Percentiles rank a stretch among this genome's conserved stretches.
phyloP scores from a whole-genome alignment of 257 asterid species.

The Jasminum sambac region DNA sequence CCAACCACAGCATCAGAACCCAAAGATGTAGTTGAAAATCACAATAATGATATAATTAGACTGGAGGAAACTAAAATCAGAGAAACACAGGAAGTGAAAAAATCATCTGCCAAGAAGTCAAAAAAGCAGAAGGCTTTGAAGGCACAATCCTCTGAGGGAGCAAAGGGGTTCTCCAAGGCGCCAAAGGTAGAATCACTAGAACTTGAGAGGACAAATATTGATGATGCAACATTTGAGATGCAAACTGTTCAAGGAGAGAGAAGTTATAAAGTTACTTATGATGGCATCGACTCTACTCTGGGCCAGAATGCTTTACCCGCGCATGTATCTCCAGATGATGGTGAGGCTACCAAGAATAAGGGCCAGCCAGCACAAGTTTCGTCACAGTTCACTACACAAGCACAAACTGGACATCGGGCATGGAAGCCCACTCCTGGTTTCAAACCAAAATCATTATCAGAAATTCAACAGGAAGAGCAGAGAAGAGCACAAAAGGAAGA shows the following conservation, averaged over 20 bases:
- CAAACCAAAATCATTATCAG: conserved; percentile 83
- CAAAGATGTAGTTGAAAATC: conserved; percentile 35
- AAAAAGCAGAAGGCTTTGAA: conserved; percentile 80
- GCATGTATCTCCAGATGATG: conserved; percentile 25
- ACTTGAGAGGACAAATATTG: conserved; percentile 32
- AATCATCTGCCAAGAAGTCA: conserved; percentile 74
- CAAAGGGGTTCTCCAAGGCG: conserved; percentile 45
- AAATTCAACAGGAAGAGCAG: conserved; percentile 96
- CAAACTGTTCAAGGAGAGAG: conserved; percentile 35
- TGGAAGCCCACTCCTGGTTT: conserved; percentile 99
- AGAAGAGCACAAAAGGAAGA: conserved; percentile 67
- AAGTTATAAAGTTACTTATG: conserved; percentile 29
- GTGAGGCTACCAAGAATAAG: conserved; percentile 32
- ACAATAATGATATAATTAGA: conserved; percentile 34
- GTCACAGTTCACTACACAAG: conserved; percentile 37
- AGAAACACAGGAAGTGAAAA: conserved; percentile 55
- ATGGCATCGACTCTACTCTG: conserved; percentile 29
- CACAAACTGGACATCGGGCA: conserved; percentile 57
- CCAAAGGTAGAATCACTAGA: conserved; percentile 49
- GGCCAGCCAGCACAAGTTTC: conserved; percentile 38
- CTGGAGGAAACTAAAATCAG: conserved; percentile 50
- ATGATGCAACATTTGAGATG: conserved; percentile 37
- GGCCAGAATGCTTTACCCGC: conserved; percentile 30
- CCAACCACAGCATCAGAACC: conserved; percentile 31
- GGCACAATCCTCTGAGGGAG: conserved; percentile 46